Percentiles rank a stretch among this genome's conserved stretches.
phyloP scores from a whole-genome alignment of 2,329 filamentous ascomycete genomes.

The Claviceps digitariae region DNA sequence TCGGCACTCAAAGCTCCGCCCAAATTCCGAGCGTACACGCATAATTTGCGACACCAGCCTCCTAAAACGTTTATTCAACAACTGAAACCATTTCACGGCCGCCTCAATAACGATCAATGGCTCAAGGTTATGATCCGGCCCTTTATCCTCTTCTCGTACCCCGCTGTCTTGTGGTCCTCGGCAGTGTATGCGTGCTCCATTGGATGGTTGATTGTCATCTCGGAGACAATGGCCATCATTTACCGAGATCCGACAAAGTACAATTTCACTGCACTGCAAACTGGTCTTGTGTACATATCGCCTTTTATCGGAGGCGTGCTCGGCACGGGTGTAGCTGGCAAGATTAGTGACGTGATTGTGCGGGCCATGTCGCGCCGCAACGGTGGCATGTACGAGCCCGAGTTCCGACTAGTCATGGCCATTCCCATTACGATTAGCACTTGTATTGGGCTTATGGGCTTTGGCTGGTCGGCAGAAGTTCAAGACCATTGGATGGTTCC shows the following conservation, averaged over 20 bases:
- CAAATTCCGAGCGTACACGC: constrained; percentile 48
- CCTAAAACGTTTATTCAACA: constrained; percentile 60
- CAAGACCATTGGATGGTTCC: constrained; percentile 79
- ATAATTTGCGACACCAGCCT: constrained; percentile 51
- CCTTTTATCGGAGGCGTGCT: constrained; percentile 81
- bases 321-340: constrained; percentile 84
- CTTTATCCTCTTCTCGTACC: constrained; percentile 78
- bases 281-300: constrained; percentile 77
- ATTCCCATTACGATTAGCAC: constrained; percentile 67
- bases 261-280: constrained; percentile 67
- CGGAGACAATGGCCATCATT: constrained; percentile 71
- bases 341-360: constrained; percentile 75
- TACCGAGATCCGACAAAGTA: constrained; percentile 59
- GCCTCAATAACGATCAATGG: constrained; percentile 69
- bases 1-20: constrained; percentile 21
- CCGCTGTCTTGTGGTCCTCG: constrained; percentile 77
- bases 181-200: constrained; percentile 77
- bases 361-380: constrained; percentile 71
- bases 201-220: constrained; percentile 91
- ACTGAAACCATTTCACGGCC: constrained; percentile 64
- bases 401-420: constrained; percentile 84
- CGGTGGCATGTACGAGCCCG: constrained; percentile 88
- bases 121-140: constrained; percentile 63
- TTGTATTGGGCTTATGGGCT: constrained; percentile 79
- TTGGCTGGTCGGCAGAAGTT: constrained; percentile 78